Conservation (phyloP, 2,329 filamentous ascomycete genomes). For the Pestalotiopsis sp. region DNA sequence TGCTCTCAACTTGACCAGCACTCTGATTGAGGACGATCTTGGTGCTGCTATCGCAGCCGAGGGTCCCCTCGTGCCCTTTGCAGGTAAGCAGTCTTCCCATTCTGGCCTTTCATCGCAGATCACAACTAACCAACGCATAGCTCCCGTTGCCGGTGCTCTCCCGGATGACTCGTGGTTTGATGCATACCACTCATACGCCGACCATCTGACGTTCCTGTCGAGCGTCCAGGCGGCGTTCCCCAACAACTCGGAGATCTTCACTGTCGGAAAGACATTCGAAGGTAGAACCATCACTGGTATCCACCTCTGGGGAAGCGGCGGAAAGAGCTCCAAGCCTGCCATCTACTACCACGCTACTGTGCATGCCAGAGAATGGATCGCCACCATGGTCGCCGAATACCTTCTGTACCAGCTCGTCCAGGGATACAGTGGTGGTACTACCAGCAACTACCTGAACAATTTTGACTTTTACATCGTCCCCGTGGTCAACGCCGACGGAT, state of each 20-base stretch:
- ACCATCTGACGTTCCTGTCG: slow-evolving; percentile 52
- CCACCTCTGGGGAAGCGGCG: slow-evolving; percentile 52
- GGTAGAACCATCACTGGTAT: slow-evolving; percentile 62
- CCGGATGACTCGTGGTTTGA: slow-evolving; percentile 52
- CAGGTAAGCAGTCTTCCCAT: slow-evolving; percentile 20
- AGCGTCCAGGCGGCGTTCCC: slow-evolving; percentile 49
- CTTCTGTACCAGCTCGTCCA: slow-evolving; percentile 49
- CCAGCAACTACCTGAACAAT: slow-evolving; percentile 51
- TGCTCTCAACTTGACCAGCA: slow-evolving; percentile 27
- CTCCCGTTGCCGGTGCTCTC: slow-evolving; percentile 28
- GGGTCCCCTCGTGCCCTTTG: slow-evolving; percentile 25
- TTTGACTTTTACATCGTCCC: slow-evolving; percentile 64
- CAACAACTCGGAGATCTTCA: slow-evolving; percentile 49
- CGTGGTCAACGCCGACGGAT: slow-evolving; percentile 56
- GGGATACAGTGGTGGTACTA: slow-evolving; percentile 41
- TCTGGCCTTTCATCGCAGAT: background rate
- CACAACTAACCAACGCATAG: slow-evolving; percentile 15
- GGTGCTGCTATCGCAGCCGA: slow-evolving; percentile 32
- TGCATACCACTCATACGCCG: slow-evolving; percentile 54
- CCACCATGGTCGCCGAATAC: slow-evolving; percentile 54
- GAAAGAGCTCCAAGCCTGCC: slow-evolving; percentile 49
- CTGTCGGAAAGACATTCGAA: slow-evolving; percentile 46
- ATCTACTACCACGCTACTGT: slow-evolving; percentile 56
- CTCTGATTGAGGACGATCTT: slow-evolving; percentile 30
- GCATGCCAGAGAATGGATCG: slow-evolving; percentile 59